Conservation (phyloP, 345 rosid genomes). For the Euphorbia peplus region DNA sequence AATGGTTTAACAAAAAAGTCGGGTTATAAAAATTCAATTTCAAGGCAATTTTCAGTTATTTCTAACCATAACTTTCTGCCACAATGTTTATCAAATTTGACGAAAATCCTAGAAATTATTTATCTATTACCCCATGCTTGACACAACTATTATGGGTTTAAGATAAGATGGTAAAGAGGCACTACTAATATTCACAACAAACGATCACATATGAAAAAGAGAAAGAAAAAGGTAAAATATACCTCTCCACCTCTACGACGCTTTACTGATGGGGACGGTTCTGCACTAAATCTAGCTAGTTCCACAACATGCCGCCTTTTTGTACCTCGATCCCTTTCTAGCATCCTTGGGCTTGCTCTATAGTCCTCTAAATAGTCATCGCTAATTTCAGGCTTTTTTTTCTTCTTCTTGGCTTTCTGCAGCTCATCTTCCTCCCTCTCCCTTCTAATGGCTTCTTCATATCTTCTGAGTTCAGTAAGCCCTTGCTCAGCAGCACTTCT, state of each 20-base stretch:
- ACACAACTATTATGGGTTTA: not conserved
- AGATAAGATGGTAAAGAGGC: not conserved
- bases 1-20: not conserved
- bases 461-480: slow-evolving; percentile 63
- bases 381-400: slow-evolving; percentile 61
- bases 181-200: not conserved
- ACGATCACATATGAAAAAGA: not conserved
- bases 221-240: slow-evolving; percentile 24
- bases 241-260: slow-evolving; percentile 97
- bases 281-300: slow-evolving; percentile 42
- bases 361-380: slow-evolving; percentile 61
- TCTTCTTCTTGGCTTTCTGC: slow-evolving; percentile 73
- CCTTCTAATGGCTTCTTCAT: slow-evolving; percentile 63
- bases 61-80: not conserved
- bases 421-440: slow-evolving; percentile 86
- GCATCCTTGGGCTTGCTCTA: slow-evolving; percentile 45
- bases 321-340: slow-evolving; percentile 62
- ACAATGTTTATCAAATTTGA: not conserved
- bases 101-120: not conserved
- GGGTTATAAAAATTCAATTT: not conserved
- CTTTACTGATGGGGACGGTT: slow-evolving; percentile 62
- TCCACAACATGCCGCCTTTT: slow-evolving; percentile 59
- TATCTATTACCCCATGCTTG: not conserved
- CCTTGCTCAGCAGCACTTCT: slow-evolving; percentile 60
- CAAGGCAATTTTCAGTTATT: not conserved